phyloP scores from a whole-genome alignment of 2,329 filamentous ascomycete species.

The Fusarium oxysporum region DNA sequence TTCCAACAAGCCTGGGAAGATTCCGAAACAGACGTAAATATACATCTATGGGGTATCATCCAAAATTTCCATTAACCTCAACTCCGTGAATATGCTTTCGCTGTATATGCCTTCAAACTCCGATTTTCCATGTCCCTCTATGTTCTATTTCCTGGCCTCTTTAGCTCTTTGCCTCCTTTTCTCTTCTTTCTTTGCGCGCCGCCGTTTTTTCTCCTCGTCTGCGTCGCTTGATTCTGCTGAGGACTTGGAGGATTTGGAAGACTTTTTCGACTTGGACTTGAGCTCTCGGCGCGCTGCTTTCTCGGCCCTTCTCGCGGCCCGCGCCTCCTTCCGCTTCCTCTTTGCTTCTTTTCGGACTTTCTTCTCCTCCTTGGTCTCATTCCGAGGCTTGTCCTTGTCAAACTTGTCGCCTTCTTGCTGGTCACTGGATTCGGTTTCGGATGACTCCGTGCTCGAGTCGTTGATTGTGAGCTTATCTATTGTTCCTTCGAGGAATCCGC shows the following conservation, averaged over 20 bases:
- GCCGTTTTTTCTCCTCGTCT: constrained; percentile 60
- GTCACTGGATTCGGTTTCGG: constrained; percentile 47
- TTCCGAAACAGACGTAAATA: constrained; percentile 68
- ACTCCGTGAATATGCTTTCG: constrained; percentile 45
- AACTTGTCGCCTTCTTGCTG: constrained; percentile 45
- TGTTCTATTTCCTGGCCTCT: constrained; percentile 37
- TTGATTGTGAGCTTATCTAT: constrained; percentile 52
- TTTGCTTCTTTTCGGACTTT: constrained; percentile 52
- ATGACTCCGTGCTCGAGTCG: constrained; percentile 45
- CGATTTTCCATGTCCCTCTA: constrained; percentile 9
- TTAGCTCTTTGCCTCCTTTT: constrained; percentile 50
- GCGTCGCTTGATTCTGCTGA: constrained; percentile 46
- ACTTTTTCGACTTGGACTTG: constrained; percentile 43
- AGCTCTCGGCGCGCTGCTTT: constrained; percentile 42
- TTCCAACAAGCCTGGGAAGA: constrained; percentile 77
- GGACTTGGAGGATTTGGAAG: constrained; percentile 44
- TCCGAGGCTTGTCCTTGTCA: constrained; percentile 36
- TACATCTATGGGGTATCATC: constrained; percentile 49
- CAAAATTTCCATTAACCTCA: constrained; percentile 40
- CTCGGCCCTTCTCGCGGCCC: constrained; percentile 37
- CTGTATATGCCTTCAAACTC: constrained; percentile 27
- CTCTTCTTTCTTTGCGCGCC: constrained; percentile 57
- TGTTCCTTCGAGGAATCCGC: constrained; percentile 81
- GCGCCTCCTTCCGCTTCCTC: constrained; percentile 46
- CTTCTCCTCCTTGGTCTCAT: constrained; percentile 59